Conservation (phyloP, 176 grass and related monocot species). For the Typha latifolia region DNA sequence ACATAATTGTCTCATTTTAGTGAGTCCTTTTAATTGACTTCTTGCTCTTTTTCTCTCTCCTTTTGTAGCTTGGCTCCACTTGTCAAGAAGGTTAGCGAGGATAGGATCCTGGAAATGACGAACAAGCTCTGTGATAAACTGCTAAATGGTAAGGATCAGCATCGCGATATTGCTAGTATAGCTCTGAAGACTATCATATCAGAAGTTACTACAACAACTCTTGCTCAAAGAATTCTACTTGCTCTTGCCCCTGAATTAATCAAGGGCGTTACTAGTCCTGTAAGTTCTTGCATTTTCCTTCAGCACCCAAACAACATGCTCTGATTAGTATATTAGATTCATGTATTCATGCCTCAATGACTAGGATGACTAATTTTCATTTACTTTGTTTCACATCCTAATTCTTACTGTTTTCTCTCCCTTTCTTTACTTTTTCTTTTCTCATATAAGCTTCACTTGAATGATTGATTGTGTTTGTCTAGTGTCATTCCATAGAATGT, state of each 20-base stretch:
- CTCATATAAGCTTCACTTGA: too few relatives aligned
- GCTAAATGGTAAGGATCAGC: conserved; percentile 92
- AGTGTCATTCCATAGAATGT: too few relatives aligned
- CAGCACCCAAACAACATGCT: background rate
- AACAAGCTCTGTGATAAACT: conserved; percentile 92
- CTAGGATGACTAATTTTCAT: too few relatives aligned
- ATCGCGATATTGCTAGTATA: conserved; percentile 98
- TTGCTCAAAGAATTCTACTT: conserved; percentile 84
- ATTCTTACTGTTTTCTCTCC: too few relatives aligned
- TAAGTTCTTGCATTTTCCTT: conserved; percentile 29
- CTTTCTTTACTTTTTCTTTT: too few relatives aligned
- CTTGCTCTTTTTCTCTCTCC: background rate
- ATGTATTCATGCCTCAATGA: background rate
- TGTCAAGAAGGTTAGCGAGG: conserved; percentile 85
- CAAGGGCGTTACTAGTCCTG: conserved; percentile 54
- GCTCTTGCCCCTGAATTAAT: conserved; percentile 75
- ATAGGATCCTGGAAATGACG: conserved; percentile 84
- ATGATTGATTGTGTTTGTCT: too few relatives aligned
- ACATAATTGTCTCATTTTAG: background rate
- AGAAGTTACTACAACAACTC: conserved; percentile 65
- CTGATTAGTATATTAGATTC: background rate
- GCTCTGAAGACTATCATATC: conserved; percentile 88
- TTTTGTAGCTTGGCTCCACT: conserved; percentile 77
- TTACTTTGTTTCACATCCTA: too few relatives aligned
- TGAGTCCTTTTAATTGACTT: background rate